Base-by-base conservation (phyloP, 805 yeast genomes). In the Starmerella ratchasimensis region DNA sequence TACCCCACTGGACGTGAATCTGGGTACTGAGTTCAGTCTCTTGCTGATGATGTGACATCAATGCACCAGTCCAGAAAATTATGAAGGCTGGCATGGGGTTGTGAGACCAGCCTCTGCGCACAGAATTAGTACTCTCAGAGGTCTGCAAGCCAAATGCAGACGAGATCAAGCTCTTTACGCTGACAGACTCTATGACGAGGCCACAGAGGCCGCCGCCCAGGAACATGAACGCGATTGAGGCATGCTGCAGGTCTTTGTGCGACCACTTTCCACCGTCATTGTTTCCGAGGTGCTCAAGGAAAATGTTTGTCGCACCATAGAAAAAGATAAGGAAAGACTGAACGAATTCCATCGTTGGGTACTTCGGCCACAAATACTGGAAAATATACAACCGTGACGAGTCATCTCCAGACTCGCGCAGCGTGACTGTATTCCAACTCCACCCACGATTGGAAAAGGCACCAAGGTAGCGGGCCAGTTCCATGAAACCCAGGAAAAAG, bases 1-100 rank as follows among this genome's bases (percentile, higher is more conserved):
- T 67, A 6, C 98, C 98, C 98, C 98, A 90, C 60, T 84, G 96
- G 37, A 70, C 62, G 57, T 90, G 98, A 44, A 90, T 71, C 14
- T 60, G 64, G 2, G 96, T 83, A 2, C 95, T 76, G 23, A 79
- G 67, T 37, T 56, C 64, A 1, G 90, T 76, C 5, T 86, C 80
- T 59, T 90, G 98, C 28, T 74, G 75, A 59, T 90, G 98, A 58
- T 79, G 82, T 1, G 96, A 84, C 98, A 90, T 90, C 44, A 90
- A 66, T 11, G 78, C 68, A 21, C 98, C 98, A 1, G 97, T 90
- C 94, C 95, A 90, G 61, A 81, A 90, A 24, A 90, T 80, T 2
- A 93, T 83, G 47, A 90, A 71, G 1, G 81, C 75, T 3, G 97
- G 96, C 71, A 90, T 83, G 24, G 96, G 96, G 56, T 90, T 90